These are phyloP conservation scores for Calonectria pseudoreteaudii DNA, from an alignment of 2,329 filamentous ascomycete genomes.

Conservation along the genomic window DNA sequence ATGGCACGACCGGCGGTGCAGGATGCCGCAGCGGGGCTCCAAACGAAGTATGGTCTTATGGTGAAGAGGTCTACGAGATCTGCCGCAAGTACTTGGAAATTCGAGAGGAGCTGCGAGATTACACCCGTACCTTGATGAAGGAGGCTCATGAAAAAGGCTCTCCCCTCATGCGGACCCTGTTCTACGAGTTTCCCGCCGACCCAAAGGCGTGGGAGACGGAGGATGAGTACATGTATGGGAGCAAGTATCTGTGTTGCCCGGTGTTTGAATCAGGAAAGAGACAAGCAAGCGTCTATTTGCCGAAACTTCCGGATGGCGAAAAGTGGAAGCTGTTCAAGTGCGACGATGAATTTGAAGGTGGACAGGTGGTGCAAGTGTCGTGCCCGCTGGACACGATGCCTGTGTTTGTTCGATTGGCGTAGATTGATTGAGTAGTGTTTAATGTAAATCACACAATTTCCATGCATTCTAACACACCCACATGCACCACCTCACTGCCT, in stretches of 20 bases:
- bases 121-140: conserved; percentile 68
- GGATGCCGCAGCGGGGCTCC: conserved; percentile 64
- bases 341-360: conserved; percentile 15
- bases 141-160: conserved; percentile 70
- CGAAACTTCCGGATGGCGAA: conserved; percentile 3
- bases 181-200: conserved; percentile 73
- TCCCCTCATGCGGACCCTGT: conserved; percentile 72
- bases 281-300: conserved; percentile 20
- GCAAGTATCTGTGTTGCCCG: conserved; percentile 24
- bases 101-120: conserved; percentile 68
- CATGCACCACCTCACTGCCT: too few species aligned
- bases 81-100: conserved; percentile 70
- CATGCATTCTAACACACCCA: not conserved
- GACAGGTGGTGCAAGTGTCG: conserved; percentile 1
- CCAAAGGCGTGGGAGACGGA: conserved; percentile 66
- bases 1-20: conserved; percentile 49
- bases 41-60: conserved; percentile 77
- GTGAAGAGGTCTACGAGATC: conserved; percentile 69
- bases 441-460: not conserved
- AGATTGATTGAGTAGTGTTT: not conserved
- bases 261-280: conserved; percentile 20
- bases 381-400: conserved; percentile 30
- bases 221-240: conserved; percentile 73
- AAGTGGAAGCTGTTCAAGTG: conserved; percentile 26
- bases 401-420: conserved; percentile 17